Evolutionary conservation across 83 land plant genomes (phyloP), one percentile per base, ranked within the genome.

Genomic region (Picea abies): DNA sequence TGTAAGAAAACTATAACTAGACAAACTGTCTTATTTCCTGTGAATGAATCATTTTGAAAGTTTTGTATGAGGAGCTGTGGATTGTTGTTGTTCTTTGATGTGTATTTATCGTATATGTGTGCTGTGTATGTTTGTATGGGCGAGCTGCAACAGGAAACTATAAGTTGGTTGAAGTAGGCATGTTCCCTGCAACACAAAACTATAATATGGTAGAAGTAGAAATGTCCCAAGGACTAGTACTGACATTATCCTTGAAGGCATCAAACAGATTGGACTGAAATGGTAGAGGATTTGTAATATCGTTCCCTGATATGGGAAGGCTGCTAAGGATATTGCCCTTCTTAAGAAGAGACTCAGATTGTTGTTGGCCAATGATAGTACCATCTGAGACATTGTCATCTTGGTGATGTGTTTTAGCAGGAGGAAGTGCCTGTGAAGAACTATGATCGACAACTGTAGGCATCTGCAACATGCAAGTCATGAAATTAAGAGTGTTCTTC

Each of bases 211-310:
- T 22, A n/a, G 77, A 44, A 41, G 56, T 20, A 73, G 58, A 26
- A 72, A 72, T 72, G 12, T 72, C 52, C 76, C 76, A 72, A 20
- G 77, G 77, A 19, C 26, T 3, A n/a, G 26, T 47, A 23, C 2
- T 73, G 4, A 44, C 60, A 56, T 56, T 73, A 22, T 25, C 41
- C 77, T 47, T 73, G 56, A 73, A n/a, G n/a, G 19, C 77, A 73
- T 73, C 77, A 73, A 41, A 73, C 58, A 44, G 22, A 44, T 73
- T 47, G 4, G 77, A 73, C 77, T 22, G 25, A 44, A 73, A 73
- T 73, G 77, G 26, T 8, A 44, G 58, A 8, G 22, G 22, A 47
- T 0, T n/a, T 39, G 25, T n/a, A 47, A 8, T 4, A n/a, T 37
- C 23, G 22, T 44, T 73, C 77, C 15, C 77, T 44, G 26, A 23